Percentiles rank a stretch among this genome's conserved stretches.
These are phyloP conservation scores for Fusarium chlamydosporum DNA, from an alignment of 2,329 filamentous ascomycete species.

Conservation along the genomic window DNA sequence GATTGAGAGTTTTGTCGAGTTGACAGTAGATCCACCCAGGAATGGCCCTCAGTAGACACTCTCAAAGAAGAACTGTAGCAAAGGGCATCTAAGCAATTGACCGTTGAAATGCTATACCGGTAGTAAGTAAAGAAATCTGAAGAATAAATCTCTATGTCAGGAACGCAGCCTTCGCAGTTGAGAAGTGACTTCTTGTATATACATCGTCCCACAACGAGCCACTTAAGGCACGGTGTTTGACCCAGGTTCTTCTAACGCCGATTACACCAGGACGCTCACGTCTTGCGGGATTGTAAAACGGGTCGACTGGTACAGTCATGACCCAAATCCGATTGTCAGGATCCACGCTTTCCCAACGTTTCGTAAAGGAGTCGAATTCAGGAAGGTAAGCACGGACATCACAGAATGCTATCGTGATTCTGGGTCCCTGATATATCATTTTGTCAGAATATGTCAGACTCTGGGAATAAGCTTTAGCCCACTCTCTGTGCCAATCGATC, in stretches of 20 bases:
- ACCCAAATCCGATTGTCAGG: slow-evolving; percentile 9
- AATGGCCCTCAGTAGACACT: too few relatives aligned
- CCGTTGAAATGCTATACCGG: too few relatives aligned
- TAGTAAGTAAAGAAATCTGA: too few relatives aligned
- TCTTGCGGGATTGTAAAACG: background rate
- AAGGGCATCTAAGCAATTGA: too few relatives aligned
- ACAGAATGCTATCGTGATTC: slow-evolving; percentile 17
- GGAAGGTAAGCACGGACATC: background rate
- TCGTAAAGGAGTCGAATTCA: background rate
- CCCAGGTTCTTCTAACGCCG: slow-evolving; percentile 15
- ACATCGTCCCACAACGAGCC: slow-evolving; percentile 27
- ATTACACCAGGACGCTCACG: background rate
- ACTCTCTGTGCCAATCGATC: background rate
- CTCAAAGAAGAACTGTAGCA: too few relatives aligned
- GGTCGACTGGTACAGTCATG: background rate
- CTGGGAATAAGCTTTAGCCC: background rate
- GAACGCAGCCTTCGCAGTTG: background rate
- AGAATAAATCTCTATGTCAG: too few relatives aligned
- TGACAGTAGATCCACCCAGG: too few relatives aligned
- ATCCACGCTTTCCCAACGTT: slow-evolving; percentile 18
- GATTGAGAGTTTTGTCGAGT: slow-evolving; percentile 6
- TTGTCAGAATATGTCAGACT: accelerated
- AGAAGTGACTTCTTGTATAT: background rate
- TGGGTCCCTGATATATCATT: background rate
- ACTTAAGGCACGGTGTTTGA: slow-evolving; percentile 12